Conservation (phyloP, 1,139 yeast genomes). For the Diutina sp. region DNA sequence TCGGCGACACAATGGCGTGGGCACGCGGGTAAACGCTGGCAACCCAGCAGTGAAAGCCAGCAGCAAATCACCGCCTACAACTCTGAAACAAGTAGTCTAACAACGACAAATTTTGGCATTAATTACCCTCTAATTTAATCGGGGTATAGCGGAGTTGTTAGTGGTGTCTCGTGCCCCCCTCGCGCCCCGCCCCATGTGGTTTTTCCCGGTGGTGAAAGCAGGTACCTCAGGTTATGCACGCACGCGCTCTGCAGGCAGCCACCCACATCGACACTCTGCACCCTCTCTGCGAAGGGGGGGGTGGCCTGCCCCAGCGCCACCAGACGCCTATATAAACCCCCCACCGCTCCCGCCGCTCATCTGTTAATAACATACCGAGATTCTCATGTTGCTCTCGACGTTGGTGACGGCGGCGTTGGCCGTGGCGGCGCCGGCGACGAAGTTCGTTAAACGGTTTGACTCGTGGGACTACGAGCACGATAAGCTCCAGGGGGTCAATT, state of each 20-base stretch:
- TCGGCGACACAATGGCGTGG: not conserved
- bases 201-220: not conserved
- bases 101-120: no score
- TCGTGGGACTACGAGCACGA: conserved; percentile 32
- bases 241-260: not conserved
- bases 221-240: not conserved
- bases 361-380: not conserved
- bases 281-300: no score
- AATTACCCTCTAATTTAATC: no score
- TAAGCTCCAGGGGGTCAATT: conserved; percentile 63
- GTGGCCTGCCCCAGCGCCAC: no score
- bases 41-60: no score
- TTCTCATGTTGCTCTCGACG: not conserved
- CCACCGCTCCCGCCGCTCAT: not conserved
- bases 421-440: not conserved
- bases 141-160: no score
- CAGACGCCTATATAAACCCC: not conserved
- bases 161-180: not conserved
- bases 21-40: not conserved
- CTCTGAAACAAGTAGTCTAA: no score
- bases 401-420: not conserved
- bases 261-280: no score
- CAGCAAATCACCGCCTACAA: no score
- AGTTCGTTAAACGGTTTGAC: not conserved
- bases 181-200: not conserved